These are phyloP conservation scores for Heritiera littoralis DNA, from an alignment of 345 rosid species.

Conservation along the genomic window DNA sequence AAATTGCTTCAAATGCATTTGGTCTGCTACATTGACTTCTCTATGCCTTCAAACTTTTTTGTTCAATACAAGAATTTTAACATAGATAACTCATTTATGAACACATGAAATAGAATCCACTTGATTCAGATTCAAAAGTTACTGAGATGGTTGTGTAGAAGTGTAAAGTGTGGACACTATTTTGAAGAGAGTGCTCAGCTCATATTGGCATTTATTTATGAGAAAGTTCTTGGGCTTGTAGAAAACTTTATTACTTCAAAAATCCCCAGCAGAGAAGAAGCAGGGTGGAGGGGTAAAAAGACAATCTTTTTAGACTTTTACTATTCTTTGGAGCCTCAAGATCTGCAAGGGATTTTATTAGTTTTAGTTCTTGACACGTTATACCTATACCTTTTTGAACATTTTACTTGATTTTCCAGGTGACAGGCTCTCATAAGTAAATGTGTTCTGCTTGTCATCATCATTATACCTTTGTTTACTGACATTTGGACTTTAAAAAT, in stretches of 20 bases:
- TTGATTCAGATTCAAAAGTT: neutral
- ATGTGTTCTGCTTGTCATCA: neutral
- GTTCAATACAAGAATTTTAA: neutral
- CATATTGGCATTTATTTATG: neutral
- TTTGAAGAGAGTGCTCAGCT: neutral
- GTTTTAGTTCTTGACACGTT: neutral
- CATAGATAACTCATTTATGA: neutral
- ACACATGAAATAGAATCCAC: neutral
- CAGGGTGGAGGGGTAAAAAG: neutral
- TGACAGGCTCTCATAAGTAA: neutral
- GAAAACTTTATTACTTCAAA: neutral
- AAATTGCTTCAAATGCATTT: neutral
- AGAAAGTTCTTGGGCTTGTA: neutral
- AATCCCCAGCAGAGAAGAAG: neutral
- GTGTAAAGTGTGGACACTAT: neutral
- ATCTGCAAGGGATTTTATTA: neutral
- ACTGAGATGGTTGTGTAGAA: neutral
- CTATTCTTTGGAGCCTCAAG: neutral
- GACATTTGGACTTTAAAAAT: conserved; percentile 15
- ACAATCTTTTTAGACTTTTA: neutral
- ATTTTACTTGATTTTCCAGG: neutral
- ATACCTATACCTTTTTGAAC: neutral
- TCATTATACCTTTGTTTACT: neutral
- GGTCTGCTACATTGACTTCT: neutral
- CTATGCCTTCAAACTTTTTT: conserved; percentile 2